Evolutionary conservation across 129 eudicot species (phyloP), one percentile per base, ranked within the genome.

Genomic region (Calendula officinalis): DNA sequence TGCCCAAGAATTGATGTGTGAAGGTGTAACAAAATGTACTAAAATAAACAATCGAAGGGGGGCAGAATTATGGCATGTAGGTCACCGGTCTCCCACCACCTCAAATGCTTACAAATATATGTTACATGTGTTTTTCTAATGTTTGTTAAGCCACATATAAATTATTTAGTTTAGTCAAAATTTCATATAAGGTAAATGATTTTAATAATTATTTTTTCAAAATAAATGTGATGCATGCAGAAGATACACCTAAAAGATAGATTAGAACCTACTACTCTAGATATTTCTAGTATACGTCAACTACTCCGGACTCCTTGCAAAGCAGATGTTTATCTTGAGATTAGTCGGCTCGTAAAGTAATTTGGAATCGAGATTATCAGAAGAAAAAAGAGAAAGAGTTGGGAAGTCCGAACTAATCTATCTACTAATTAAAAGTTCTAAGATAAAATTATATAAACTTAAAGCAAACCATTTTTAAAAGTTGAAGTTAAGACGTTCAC

Each of bases 11-110:
- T 49, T 12, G 10, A 42, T 52, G 62, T 10, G 4, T 11, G 45
- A 55, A 67, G 40, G 53, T 54, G 72, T 30, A 52, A n/a, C 3
- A 9, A 53, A 53, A 22, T 22, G 30, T 22, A 22, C 2, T 8
- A 67, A 22, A 53, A 13, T 66, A 15, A 27, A 1, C 40, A 39
- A 41, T 40, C 9, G 10, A 7, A 36, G 7, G 58, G 33, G 11
- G 59, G 59, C 37, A 10, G 58, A 64, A 15, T 49, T 65, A 49
- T 22, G 30, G 30, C 32, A 51, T 62, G 43, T 45, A 62, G 69
- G 70, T 40, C 59, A 65, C 70, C 70, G 49, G 15, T 38, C 49
- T 50, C 70, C 56, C 59, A 22, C 70, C 70, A 49, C 34, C 70
- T 65, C 70, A 16, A 64, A 8, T 64, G 69, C 46, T 47, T 64